These are phyloP conservation scores for Amanita jacksonii DNA, from an alignment of 768 basidiomycete species.

Conservation along the genomic window DNA sequence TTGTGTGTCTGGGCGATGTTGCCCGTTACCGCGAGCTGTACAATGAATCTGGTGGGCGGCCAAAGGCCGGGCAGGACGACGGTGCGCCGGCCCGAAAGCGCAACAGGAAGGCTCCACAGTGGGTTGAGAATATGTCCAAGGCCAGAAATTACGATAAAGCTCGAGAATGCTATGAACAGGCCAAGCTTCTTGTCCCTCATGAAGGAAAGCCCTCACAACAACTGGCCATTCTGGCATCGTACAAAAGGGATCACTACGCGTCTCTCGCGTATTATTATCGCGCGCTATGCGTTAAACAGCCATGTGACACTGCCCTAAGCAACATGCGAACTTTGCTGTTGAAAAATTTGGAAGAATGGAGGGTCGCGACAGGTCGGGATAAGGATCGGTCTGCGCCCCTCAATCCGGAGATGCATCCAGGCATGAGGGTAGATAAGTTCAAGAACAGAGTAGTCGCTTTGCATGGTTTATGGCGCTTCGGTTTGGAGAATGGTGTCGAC, in stretches of 20 bases:
- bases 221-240: constrained; percentile 85
- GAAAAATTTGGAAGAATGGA: constrained; percentile 57
- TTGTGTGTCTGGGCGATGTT: constrained; percentile 91
- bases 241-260: constrained; percentile 72
- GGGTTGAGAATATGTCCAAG: constrained; percentile 39
- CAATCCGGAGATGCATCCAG: constrained; percentile 30
- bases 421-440: constrained; percentile 50
- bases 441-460: constrained; percentile 69
- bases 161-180: constrained; percentile 77
- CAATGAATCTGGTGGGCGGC: constrained; percentile 58
- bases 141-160: constrained; percentile 67
- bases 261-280: constrained; percentile 85
- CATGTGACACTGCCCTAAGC: constrained; percentile 81
- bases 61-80: constrained; percentile 62
- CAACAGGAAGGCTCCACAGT: constrained; percentile 32
- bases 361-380: constrained; percentile 31
- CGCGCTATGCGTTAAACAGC: constrained; percentile 76
- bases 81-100: constrained; percentile 30
- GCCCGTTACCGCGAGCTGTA: constrained; percentile 91
- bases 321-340: constrained; percentile 70
- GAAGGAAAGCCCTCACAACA: constrained; percentile 96
- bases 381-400: constrained; percentile 22
- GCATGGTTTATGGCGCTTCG: constrained; percentile 64
- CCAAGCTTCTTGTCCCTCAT: constrained; percentile 69
- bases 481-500: constrained; percentile 41